A percentile compares a stretch with the other conserved stretches of the same genome.
Evolutionary conservation across 2,329 filamentous ascomycete species (phyloP).

Genomic region (Diaporthe nobilis): DNA sequence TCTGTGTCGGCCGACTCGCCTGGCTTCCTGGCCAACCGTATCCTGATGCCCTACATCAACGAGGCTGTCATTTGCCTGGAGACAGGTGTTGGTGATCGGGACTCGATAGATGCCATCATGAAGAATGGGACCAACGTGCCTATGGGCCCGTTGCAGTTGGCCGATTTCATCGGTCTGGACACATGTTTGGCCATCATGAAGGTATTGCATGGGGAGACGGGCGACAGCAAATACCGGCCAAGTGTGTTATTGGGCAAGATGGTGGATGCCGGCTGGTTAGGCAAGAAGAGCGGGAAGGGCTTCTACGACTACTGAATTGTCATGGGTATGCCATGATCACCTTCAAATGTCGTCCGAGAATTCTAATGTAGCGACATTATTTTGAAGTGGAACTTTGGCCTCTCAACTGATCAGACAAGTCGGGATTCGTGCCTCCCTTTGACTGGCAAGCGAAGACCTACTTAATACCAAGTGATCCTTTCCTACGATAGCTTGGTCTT

Average conservation of each 20-base stretch:
- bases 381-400: not conserved
- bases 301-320: slow-evolving; percentile 86
- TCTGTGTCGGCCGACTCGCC: slow-evolving; percentile 91
- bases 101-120: slow-evolving; percentile 98
- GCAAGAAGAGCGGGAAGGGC: slow-evolving; percentile 97
- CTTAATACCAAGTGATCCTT: no score
- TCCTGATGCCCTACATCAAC: slow-evolving; percentile 99
- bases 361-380: not conserved
- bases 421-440: no score
- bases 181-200: slow-evolving; percentile 98
- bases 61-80: slow-evolving; percentile 97
- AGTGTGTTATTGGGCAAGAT: slow-evolving; percentile 91
- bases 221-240: slow-evolving; percentile 95
- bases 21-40: slow-evolving; percentile 95
- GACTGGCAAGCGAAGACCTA: not conserved
- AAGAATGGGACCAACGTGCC: slow-evolving; percentile 99
- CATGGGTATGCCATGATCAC: not conserved
- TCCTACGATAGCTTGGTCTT: not conserved
- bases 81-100: slow-evolving; percentile 88
- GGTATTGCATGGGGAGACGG: slow-evolving; percentile 90
- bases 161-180: slow-evolving; percentile 97
- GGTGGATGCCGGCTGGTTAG: slow-evolving; percentile 97
- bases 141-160: slow-evolving; percentile 94
- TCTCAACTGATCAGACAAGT: no score
- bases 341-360: not conserved